Conservation (phyloP, 208 protist species). For the Strigomonas culicis region DNA sequence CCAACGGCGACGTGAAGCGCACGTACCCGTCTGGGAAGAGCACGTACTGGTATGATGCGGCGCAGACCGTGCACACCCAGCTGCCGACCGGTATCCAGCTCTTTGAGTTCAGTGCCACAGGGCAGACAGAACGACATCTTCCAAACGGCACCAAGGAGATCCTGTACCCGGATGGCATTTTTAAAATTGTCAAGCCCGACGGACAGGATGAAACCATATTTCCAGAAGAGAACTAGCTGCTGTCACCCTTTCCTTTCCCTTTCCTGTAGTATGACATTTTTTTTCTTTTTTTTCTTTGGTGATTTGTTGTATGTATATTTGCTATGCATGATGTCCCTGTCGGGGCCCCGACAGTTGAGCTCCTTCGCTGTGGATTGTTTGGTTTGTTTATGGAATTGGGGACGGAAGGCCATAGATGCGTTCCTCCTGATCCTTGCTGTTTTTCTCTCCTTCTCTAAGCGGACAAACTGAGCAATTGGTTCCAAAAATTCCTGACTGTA, state of each 20-base stretch:
- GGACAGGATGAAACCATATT: constrained; percentile 83
- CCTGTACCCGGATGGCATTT: constrained; percentile 91
- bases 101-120: constrained; percentile 87
- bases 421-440: constrained; percentile 3
- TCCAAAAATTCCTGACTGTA: no score
- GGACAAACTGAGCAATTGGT: no score
- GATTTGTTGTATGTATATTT: neutral
- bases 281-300: neutral
- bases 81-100: constrained; percentile 80
- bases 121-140: constrained; percentile 87
- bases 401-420: neutral
- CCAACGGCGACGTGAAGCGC: constrained; percentile 91
- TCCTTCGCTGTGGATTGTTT: no score
- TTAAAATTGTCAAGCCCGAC: constrained; percentile 78
- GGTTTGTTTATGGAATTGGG: no score
- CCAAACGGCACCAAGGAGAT: constrained; percentile 92
- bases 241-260: neutral
- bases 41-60: constrained; percentile 92
- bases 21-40: constrained; percentile 84
- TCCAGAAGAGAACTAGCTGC: constrained; percentile 29
- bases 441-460: constrained; percentile 1
- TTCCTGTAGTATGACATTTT: neutral
- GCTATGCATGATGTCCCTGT: neutral
- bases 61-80: constrained; percentile 92
- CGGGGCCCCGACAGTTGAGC: no score